Conservation (phyloP, 257 asterid genomes). For the Capsicum chinense region DNA sequence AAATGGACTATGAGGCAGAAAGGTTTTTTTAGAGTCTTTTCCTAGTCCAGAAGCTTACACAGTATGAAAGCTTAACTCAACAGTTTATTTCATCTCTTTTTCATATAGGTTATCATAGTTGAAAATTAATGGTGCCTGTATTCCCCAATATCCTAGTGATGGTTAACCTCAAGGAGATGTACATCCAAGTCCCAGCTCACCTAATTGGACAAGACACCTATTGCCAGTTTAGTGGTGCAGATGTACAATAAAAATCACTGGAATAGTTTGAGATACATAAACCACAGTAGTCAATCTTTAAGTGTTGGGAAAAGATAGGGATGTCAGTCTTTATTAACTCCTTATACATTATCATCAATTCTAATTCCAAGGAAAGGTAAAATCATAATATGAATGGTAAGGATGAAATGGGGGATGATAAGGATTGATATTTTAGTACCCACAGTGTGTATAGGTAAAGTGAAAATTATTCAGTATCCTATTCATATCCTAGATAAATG, state of each 20-base stretch:
- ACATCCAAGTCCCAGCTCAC: not conserved
- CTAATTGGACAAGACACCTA: not conserved
- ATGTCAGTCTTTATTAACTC: not conserved
- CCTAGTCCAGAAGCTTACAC: slow-evolving; percentile 15
- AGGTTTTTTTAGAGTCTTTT: not conserved
- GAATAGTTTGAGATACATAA: slow-evolving; percentile 9
- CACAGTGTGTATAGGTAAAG: not conserved
- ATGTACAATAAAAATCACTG: slow-evolving; percentile 4
- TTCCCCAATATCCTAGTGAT: not conserved
- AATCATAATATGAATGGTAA: not conserved
- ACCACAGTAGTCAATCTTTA: not conserved
- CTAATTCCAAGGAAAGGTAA: not conserved
- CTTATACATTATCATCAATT: slow-evolving; percentile 1
- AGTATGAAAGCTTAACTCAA: slow-evolving; percentile 20
- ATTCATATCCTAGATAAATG: not conserved
- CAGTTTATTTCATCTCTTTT: not conserved
- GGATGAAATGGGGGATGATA: not conserved
- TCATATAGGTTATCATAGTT: not conserved
- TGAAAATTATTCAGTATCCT: slow-evolving; percentile 7
- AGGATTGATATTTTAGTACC: not conserved
- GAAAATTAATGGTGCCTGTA: not conserved
- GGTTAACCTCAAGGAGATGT: slow-evolving; percentile 10
- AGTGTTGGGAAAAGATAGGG: not conserved
- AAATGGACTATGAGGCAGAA: not conserved
- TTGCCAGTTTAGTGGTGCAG: not conserved